phyloP scores from a whole-genome alignment of 78 protist species.

The Dictyostelium capitatum region DNA sequence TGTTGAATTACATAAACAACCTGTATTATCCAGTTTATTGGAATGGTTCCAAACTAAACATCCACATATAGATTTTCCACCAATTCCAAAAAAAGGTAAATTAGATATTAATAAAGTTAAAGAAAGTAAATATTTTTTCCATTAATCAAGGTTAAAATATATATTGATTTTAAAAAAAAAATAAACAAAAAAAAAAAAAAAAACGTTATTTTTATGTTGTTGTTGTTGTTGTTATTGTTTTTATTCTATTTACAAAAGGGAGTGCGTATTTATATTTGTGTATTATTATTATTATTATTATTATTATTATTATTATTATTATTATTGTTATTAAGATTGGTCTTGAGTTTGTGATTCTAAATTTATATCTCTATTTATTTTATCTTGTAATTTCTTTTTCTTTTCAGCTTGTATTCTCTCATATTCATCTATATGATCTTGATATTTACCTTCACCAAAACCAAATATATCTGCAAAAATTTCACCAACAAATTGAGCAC shows the following conservation, averaged over 20 bases:
- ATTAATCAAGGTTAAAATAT: slow-evolving; percentile 24
- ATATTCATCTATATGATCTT: slow-evolving; percentile 56
- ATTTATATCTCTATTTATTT: not conserved
- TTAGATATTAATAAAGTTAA: slow-evolving; percentile 79
- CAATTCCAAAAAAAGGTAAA: slow-evolving; percentile 83
- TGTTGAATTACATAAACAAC: slow-evolving; percentile 86
- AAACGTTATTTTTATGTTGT: not conserved
- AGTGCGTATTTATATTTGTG: not conserved
- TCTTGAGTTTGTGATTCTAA: not conserved
- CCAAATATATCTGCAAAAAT: slow-evolving; percentile 57
- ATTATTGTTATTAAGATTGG: not conserved
- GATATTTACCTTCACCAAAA: slow-evolving; percentile 57
- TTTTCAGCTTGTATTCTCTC: slow-evolving; percentile 43
- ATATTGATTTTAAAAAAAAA: not conserved
- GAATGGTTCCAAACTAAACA: slow-evolving; percentile 31
- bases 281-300: not conserved
- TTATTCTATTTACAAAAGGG: not conserved
- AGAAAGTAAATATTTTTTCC: slow-evolving; percentile 88
- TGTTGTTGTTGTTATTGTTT: not conserved
- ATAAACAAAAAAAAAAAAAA: not conserved
- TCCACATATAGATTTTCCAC: slow-evolving; percentile 73
- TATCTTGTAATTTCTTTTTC: not conserved
- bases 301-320: not conserved
- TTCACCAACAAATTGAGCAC: slow-evolving; percentile 55
- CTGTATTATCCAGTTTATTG: slow-evolving; percentile 67